A percentile compares a stretch with the other conserved stretches of the same genome.
Evolutionary conservation across 768 basidiomycete genomes (phyloP).

Genomic region (Piloderma croceum): DNA sequence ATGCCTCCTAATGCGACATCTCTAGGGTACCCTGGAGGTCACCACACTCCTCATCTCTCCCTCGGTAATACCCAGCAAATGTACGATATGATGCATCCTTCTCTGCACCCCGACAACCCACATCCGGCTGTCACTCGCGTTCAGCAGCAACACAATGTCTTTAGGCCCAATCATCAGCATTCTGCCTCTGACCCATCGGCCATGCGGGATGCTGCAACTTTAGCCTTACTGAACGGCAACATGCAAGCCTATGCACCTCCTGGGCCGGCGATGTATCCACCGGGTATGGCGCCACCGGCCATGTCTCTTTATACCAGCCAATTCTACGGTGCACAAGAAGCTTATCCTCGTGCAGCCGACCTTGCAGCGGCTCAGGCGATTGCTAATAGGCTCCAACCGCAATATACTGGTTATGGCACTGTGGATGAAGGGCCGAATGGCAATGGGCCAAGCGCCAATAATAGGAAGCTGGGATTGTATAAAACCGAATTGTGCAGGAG

Average conservation of each 20-base stretch:
- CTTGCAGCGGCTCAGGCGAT: conserved; percentile 50
- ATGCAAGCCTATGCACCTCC: conserved; percentile 48
- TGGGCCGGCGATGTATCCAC: conserved; percentile 51
- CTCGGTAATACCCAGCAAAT: conserved; percentile 71
- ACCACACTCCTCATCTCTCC: conserved; percentile 63
- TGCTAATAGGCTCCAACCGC: conserved; percentile 55
- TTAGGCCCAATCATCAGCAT: conserved; percentile 73
- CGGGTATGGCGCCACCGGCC: conserved; percentile 34
- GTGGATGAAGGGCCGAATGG: conserved; percentile 40
- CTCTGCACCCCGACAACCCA: conserved; percentile 40
- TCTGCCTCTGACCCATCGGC: conserved; percentile 79
- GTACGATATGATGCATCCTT: conserved; percentile 71
- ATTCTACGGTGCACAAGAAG: conserved; percentile 59
- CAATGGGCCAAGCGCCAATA: conserved; percentile 82
- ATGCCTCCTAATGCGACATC: conserved; percentile 46
- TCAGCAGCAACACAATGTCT: conserved; percentile 73
- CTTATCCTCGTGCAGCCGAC: conserved; percentile 43
- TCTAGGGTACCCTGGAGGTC: conserved; percentile 29
- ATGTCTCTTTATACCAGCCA: conserved; percentile 66
- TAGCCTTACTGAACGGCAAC: conserved; percentile 54
- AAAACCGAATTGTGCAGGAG: conserved; percentile 88
- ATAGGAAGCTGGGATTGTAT: conserved; percentile 84
- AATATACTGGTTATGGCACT: conserved; percentile 47
- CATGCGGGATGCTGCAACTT: conserved; percentile 63
- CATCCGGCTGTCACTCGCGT: conserved; percentile 67